Conservation (phyloP, 1,139 yeast genomes). For the Blastobotrys buckinghamii region DNA sequence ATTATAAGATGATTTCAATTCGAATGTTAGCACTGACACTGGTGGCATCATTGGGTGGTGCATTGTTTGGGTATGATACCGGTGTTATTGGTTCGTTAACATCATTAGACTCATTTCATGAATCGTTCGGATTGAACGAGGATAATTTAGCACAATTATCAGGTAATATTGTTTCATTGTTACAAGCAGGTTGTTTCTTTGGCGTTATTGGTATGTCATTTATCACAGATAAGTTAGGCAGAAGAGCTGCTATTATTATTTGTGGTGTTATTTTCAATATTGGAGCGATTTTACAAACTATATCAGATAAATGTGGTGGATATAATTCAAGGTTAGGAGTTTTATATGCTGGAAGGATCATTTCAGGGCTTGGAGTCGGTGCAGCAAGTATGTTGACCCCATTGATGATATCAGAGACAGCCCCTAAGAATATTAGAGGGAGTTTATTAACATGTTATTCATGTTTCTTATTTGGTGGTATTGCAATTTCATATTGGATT, state of each 20-base stretch:
- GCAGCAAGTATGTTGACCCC: slow-evolving; percentile 56
- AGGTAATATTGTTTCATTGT: slow-evolving; percentile 70
- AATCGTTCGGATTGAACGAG: slow-evolving; percentile 63
- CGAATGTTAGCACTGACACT: slow-evolving; percentile 27
- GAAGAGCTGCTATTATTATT: slow-evolving; percentile 53
- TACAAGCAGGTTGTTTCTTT: slow-evolving; percentile 26
- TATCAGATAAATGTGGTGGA: slow-evolving; percentile 35
- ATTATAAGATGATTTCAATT: no score
- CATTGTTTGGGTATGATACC: slow-evolving; percentile 57
- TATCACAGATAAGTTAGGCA: slow-evolving; percentile 55
- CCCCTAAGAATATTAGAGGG: slow-evolving; percentile 51
- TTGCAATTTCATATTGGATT: slow-evolving; percentile 49
- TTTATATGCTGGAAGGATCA: slow-evolving; percentile 49
- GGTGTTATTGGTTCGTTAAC: slow-evolving; percentile 70
- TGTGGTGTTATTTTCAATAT: slow-evolving; percentile 69
- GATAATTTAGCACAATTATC: slow-evolving; percentile 80
- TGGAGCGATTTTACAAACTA: slow-evolving; percentile 78
- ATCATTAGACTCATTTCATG: slow-evolving; percentile 41
- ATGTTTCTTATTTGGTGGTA: slow-evolving; percentile 58
- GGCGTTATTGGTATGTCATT: slow-evolving; percentile 32
- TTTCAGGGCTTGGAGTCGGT: slow-evolving; percentile 56
- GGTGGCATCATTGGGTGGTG: slow-evolving; percentile 39
- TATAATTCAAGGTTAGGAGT: slow-evolving; percentile 61
- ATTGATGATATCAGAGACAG: slow-evolving; percentile 50
- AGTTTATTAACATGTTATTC: slow-evolving; percentile 46